Evolutionary conservation across 176 grass and related monocot genomes (phyloP), one percentile per base, ranked within the genome.

Genomic region (Oryza australiensis): DNA sequence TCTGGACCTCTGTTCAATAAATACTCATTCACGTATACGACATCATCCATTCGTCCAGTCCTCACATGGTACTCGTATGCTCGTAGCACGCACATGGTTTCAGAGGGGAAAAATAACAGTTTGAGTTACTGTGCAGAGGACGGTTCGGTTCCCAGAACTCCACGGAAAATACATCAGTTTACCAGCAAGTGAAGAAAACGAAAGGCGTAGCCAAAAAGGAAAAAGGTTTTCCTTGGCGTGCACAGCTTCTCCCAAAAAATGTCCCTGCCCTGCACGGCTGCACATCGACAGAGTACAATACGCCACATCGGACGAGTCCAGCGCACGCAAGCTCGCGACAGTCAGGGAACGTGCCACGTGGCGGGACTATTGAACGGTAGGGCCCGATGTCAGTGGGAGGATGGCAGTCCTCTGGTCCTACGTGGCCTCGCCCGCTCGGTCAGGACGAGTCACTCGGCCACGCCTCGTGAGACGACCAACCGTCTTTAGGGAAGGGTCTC

Each of bases 151-250:
- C 66, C 34, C 34, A 22, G 9, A 23, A 24, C 55, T 11, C 1
- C 33, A 40, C 34, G 66, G n/a, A 24, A 79, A 64, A 79, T 26
- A 60, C 55, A 23, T 22, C 22, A 22, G 23, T 51, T 85, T 78
- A 30, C 76, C 57, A 2, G 30, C 76, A 74, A 80, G 84, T 9
- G 77, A 86, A 86, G 76, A 80, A 86, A 80, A 33, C 35, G 48
- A n/a, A 13, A 26, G 34, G 59, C 28, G 3, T 9, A 12, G 0
- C 5, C 1, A 38, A 27, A n/a, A 32, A 38, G 12, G 67, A 26
- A 66, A 26, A 0, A 7, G 34, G 68, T 7, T 86, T 86, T 69
- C 35, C 57, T 75, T 81, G 0, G 14, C 84, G 77, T 86, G 27
- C 70, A 86, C 70, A 74, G 43, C 77, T 86, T 59, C 84, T 48